Conservation (phyloP, 148 eudicot species). For the Rhododendron vialii region DNA sequence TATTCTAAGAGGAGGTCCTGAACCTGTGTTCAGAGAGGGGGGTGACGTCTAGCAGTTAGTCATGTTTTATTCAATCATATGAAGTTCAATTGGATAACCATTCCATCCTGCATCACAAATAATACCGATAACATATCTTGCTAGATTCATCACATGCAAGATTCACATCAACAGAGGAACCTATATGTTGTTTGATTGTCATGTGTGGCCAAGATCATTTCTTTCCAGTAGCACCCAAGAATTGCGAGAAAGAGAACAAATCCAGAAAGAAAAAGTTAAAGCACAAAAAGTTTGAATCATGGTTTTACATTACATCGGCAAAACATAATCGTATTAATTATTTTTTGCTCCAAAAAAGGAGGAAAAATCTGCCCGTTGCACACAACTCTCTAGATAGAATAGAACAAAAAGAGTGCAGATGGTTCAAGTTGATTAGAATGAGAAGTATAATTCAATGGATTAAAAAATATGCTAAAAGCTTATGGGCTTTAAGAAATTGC, state of each 20-base stretch:
- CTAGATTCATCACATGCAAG: background rate
- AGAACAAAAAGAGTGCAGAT: background rate
- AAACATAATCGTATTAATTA: background rate
- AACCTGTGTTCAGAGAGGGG: conserved; percentile 38
- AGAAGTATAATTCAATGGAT: background rate
- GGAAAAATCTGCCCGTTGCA: background rate
- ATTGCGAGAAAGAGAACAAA: background rate
- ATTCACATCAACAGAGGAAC: background rate
- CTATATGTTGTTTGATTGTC: background rate
- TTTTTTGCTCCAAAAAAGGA: background rate
- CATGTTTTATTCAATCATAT: background rate
- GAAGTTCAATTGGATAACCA: background rate
- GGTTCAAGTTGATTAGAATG: background rate
- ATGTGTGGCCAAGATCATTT: background rate
- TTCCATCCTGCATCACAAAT: background rate
- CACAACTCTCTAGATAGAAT: background rate
- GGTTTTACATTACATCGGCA: background rate
- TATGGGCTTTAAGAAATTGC: background rate
- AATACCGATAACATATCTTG: background rate
- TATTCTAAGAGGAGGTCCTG: conserved; percentile 76
- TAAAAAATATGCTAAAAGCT: background rate
- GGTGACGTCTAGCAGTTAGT: background rate
- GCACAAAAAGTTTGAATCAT: background rate
- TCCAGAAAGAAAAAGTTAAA: background rate
- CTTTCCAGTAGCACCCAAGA: conserved; percentile 3